Evolutionary conservation across 306 rosid genomes (phyloP), one percentile per base, ranked within the genome.

Genomic region (Ceratonia siliqua): DNA sequence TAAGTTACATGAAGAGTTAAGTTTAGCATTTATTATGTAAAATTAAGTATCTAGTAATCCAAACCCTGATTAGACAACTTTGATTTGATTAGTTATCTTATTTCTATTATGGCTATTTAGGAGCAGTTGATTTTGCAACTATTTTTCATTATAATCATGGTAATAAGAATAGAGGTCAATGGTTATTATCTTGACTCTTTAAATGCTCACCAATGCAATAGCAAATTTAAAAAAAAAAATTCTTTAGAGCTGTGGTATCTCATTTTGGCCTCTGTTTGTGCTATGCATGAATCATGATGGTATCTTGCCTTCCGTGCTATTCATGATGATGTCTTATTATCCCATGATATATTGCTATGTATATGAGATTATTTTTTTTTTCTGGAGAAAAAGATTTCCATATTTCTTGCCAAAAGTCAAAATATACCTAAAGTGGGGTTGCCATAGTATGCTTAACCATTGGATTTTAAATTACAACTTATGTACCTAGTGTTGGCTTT

Each of bases 1-100:
- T 1, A 93, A 93, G 84, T 55, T 89, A n/a, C 95, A 93, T 22
- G 97, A 93, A 82, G 93, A 93, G 98, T 95, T 90, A 80, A 25
- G 73, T 41, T 75, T 72, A 46, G 38, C 17, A 33, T 32, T 73
- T 50, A 17, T 68, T 57, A 58, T 17, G 22, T 24, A 33, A 53
- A 42, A 43, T 21, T 78, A 43, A 12, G 20, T 28, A 42, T 5
- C 70, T 18, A 22, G 45, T 43, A 20, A 54, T 25, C n/a, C n/a
- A n/a, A n/a, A n/a, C n/a, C n/a, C n/a, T n/a, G n/a, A n/a, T n/a
- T n/a, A n/a, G n/a, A n/a, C n/a, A n/a, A n/a, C n/a, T n/a, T n/a
- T n/a, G n/a, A n/a, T n/a, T n/a, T n/a, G n/a, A n/a, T n/a, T n/a
- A n/a, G n/a, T n/a, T n/a, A n/a, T n/a, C n/a, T n/a, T n/a, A n/a